Evolutionary conservation across 129 eudicot species (phyloP), one percentile per base, ranked within the genome.

Genomic region (Saussurea involucrata): DNA sequence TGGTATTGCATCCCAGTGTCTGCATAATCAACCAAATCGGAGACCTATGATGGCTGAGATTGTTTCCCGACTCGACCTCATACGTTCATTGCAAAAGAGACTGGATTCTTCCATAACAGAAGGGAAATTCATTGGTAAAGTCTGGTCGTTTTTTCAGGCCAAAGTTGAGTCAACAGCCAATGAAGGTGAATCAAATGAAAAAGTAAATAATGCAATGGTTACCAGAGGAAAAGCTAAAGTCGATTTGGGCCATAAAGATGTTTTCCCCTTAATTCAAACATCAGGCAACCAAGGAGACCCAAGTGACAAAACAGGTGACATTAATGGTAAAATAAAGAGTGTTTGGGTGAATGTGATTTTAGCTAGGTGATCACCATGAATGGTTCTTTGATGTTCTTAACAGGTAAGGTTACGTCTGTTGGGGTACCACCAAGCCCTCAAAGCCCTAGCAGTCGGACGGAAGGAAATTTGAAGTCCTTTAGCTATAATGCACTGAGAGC

Each of bases 381-480:
- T n/a, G n/a, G n/a, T n/a, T n/a, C n/a, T n/a, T n/a, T n/a, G n/a
- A n/a, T n/a, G n/a, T n/a, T n/a, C n/a, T n/a, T n/a, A n/a, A n/a
- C n/a, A n/a, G n/a, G n/a, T n/a, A n/a, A n/a, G n/a, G n/a, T n/a
- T n/a, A n/a, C n/a, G n/a, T n/a, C n/a, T n/a, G n/a, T n/a, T n/a
- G n/a, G n/a, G n/a, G n/a, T n/a, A n/a, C n/a, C n/a, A n/a, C n/a
- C n/a, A n/a, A n/a, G n/a, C n/a, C n/a, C n/a, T n/a, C n/a, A n/a
- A n/a, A n/a, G n/a, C n/a, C n/a, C n/a, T n/a, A n/a, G n/a, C n/a
- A n/a, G n/a, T n/a, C n/a, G n/a, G 5, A 13, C 0, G 13, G 17
- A 44, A 1, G 76, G 84, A 60, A 77, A 82, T 15, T 71, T 90
- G 77, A 90, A 90, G 74, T 66, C 83, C 36, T 87, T 87, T 66